These are phyloP conservation scores for Erythrophleum ivorense DNA, from an alignment of 331 rosid genomes.

Conservation along the genomic window DNA sequence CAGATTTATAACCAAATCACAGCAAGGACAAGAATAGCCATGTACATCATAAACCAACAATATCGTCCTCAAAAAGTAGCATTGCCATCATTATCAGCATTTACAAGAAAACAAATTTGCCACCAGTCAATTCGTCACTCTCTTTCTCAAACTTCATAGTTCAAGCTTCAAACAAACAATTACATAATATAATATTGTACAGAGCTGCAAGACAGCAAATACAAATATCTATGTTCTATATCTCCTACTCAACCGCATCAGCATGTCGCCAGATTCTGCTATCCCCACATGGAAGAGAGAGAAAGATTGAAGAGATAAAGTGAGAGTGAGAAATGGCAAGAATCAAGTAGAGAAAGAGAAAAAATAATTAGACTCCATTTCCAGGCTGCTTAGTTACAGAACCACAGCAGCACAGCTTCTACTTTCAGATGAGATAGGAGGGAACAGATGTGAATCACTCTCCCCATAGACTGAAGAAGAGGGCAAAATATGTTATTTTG, in stretches of 20 bases:
- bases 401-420: background rate
- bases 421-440: background rate
- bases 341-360: background rate
- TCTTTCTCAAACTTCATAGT: conserved; percentile 2
- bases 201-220: background rate
- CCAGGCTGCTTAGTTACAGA: background rate
- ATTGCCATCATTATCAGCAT: background rate
- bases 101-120: background rate
- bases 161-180: background rate
- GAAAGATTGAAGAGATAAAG: background rate
- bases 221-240: background rate
- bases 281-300: background rate
- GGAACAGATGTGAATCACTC: background rate
- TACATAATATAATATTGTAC: background rate
- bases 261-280: background rate
- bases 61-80: background rate
- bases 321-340: background rate
- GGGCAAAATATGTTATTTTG: background rate
- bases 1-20: background rate
- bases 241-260: background rate
- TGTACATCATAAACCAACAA: background rate
- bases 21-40: background rate
- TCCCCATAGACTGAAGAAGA: background rate
- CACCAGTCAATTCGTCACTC: background rate
- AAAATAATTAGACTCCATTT: background rate